Conservation (phyloP, 129 eudicot species). For the Lactuca sativa region DNA sequence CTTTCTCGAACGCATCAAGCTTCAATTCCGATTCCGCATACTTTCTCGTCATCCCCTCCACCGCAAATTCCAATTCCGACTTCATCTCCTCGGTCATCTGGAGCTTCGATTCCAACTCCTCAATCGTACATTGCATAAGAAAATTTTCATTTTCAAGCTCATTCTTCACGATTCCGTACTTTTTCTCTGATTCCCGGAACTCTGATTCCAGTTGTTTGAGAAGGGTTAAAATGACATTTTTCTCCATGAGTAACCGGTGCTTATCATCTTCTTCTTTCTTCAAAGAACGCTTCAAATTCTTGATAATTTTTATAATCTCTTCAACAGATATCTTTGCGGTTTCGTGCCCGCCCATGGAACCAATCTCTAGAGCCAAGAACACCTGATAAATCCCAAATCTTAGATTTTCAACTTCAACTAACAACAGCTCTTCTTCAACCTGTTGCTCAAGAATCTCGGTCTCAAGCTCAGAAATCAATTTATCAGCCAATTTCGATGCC, state of each 20-base stretch:
- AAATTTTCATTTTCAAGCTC: constrained; percentile 37
- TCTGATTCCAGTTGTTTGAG: constrained; percentile 52
- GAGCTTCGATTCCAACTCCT: constrained; percentile 43
- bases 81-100: constrained; percentile 22
- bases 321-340: constrained; percentile 47
- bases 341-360: constrained; percentile 32
- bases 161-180: constrained; percentile 36
- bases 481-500: constrained; percentile 73
- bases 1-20: constrained; percentile 40
- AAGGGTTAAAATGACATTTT: constrained; percentile 53
- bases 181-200: constrained; percentile 49
- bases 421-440: constrained; percentile 80
- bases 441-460: constrained; percentile 84
- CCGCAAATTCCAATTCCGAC: constrained; percentile 40
- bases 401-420: constrained; percentile 77
- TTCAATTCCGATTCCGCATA: constrained; percentile 34
- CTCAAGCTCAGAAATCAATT: constrained; percentile 78
- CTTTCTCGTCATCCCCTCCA: constrained; percentile 37
- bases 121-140: constrained; percentile 40
- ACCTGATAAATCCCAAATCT: constrained; percentile 71
- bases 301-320: constrained; percentile 44
- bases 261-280: constrained; percentile 53
- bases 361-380: constrained; percentile 54
- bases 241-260: constrained; percentile 64
- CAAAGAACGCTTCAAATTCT: constrained; percentile 45